Percentiles rank a stretch among this genome's conserved stretches.
Conservation (phyloP, 805 yeast species). For the Candida sphagnicola region DNA sequence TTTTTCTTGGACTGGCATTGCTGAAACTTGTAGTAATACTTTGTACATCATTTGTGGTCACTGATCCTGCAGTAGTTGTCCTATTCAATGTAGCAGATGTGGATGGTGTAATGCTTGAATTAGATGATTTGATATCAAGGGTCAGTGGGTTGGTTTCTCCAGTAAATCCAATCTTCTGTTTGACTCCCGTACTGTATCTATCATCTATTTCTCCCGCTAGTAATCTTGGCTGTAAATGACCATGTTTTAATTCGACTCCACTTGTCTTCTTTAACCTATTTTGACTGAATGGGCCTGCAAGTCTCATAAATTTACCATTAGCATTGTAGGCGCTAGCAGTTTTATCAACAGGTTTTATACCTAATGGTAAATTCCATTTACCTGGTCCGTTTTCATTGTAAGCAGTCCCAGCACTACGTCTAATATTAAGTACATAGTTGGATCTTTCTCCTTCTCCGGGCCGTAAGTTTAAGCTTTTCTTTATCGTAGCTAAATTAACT, state of each 20-base stretch:
- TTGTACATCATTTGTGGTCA: constrained; percentile 7
- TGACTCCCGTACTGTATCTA: constrained; percentile 11
- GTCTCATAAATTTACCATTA: constrained; percentile 25
- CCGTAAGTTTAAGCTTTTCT: constrained; percentile 28
- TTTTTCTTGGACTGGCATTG: constrained; percentile 13
- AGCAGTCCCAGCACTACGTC: constrained; percentile 46
- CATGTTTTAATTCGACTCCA: constrained; percentile 58
- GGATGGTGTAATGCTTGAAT: constrained; percentile 13
- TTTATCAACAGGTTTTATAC: constrained; percentile 46
- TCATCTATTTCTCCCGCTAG: constrained; percentile 76
- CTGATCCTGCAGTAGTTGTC: constrained; percentile 26
- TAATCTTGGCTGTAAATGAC: constrained; percentile 59
- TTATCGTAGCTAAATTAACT: constrained; percentile 35
- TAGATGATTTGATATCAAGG: constrained; percentile 6
- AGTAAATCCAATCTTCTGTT: not conserved
- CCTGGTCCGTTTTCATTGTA: constrained; percentile 45
- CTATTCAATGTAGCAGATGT: constrained; percentile 27
- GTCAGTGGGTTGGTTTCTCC: not conserved
- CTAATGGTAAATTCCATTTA: constrained; percentile 50
- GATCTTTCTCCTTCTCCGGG: constrained; percentile 52
- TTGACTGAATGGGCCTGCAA: constrained; percentile 19
- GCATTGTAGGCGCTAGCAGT: constrained; percentile 18
- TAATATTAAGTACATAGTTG: constrained; percentile 42
- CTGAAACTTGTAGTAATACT: constrained; percentile 7
- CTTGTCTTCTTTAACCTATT: constrained; percentile 31